A percentile compares a stretch with the other conserved stretches of the same genome.
Evolutionary conservation across 2,329 filamentous ascomycete genomes (phyloP).

Genomic region (Teratosphaeria gauchensis): DNA sequence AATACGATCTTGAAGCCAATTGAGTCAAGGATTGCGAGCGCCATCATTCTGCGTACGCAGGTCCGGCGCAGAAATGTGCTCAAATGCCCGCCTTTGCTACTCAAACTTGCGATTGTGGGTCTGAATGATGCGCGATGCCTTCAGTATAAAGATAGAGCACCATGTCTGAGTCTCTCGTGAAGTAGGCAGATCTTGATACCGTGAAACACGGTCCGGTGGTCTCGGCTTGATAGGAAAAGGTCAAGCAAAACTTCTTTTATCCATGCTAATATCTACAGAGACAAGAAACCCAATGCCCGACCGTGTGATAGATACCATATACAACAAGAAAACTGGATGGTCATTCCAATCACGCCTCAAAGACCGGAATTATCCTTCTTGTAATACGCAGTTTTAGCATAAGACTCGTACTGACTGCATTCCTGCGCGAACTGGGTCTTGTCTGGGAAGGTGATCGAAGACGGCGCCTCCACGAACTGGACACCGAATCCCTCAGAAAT

Average conservation of each 20-base stretch:
- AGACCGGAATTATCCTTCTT: slow-evolving; percentile 33
- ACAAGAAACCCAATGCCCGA: too few relatives aligned
- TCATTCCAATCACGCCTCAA: slow-evolving; percentile 8
- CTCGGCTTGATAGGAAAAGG: not conserved
- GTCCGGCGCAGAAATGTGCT: not conserved
- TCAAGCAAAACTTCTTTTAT: not conserved
- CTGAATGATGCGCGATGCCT: not conserved
- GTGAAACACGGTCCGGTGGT: not conserved
- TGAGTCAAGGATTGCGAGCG: not conserved
- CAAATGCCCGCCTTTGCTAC: not conserved
- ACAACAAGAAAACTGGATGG: too few relatives aligned
- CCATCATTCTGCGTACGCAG: not conserved
- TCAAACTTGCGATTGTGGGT: not conserved
- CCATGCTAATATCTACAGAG: not conserved
- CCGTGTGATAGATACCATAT: too few relatives aligned
- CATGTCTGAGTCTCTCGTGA: not conserved
- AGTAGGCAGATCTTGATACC: not conserved
- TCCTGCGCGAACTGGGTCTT: slow-evolving; percentile 18
- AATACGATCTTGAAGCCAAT: not conserved
- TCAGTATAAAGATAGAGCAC: not conserved
- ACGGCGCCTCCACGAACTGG: slow-evolving; percentile 42
- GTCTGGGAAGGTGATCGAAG: slow-evolving; percentile 23
- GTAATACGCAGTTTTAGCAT: slow-evolving; percentile 24
- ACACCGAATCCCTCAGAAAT: slow-evolving; percentile 49
- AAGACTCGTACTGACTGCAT: slow-evolving; percentile 27